Evolutionary conservation across 495 filamentous ascomycete genomes (phyloP), one percentile per base, ranked within the genome.

Genomic region (Neurospora sp.): DNA sequence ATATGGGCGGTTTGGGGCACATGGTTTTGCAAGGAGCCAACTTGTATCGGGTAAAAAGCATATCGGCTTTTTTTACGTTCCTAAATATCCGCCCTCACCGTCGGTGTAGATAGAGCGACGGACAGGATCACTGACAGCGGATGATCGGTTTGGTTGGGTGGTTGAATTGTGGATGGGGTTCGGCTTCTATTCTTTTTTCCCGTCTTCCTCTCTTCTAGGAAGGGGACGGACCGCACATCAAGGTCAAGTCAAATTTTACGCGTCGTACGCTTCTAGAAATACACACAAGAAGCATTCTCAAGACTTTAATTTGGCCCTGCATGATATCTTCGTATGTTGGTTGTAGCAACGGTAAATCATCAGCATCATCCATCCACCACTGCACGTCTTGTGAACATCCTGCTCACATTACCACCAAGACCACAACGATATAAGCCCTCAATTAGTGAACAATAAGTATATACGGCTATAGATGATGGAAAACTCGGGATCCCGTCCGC

Each of bases 401-500:
- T 27, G 27, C 27, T 27, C 27, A 27, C 27, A 27, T 27, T 2
- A 27, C 27, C 27, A 27, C 27, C 27, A 27, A 27, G 2, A 27
- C 27, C 7, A 44, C n/a, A n/a, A n/a, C n/a, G n/a, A n/a, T 9
- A 44, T 44, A 44, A 9, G 7, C 0, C 3, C 1, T n/a, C 18
- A n/a, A 8, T n/a, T 1, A 9, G 3, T 3, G 3, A 1, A 4
- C 0, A n/a, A 8, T 1, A n/a, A 44, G n/a, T 1, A 59, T 11
- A 59, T 59, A 59, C 48, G 48, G 11, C 48, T 11, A 59, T 59
- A 59, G 20, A 23, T 27, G 23, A 10, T 59, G 48, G 83, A 85
- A 72, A 80, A 81, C 75, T 81, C 82, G 83, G 82, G 79, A 83
- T 83, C 84, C 84, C 83, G 84, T 85, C 81, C 81, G 84, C 81